Evolutionary conservation across 1,284 basidiomycete species (phyloP), one percentile per base, ranked within the genome.

Genomic region (Puccinia triticina): DNA sequence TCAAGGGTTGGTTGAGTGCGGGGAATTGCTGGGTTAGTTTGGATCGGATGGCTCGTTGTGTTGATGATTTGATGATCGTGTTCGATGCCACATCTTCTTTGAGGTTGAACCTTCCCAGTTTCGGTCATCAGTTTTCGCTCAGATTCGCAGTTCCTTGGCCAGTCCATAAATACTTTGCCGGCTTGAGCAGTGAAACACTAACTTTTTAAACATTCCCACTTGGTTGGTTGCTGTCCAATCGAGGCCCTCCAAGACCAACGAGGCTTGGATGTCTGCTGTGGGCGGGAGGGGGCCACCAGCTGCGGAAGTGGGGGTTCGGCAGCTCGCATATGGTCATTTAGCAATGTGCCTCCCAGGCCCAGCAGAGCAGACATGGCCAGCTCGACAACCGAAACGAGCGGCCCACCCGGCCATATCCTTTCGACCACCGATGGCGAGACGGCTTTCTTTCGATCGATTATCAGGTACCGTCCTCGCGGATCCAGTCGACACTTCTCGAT

Each of bases 41-140:
- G 48, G 91, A 88, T 76, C 97, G 92, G 87, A 98, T 95, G 84
- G 91, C 91, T 86, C 97, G 90, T 87, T 98, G 96, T 11, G 95
- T 92, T 12, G 95, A 98, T 43, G 94, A 93, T 88, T 99, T 99
- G 84, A 98, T 91, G 80, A 93, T 93, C n/a, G 95, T 96, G 85
- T 96, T 94, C 34, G 93, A 92, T 57, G 94, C 90, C 84, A 99
- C 91, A 87, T 99, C 96, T 50, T 92, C 92, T 83, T 94, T 92
- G 26, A 93, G 90, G 80, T 89, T 90, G 88, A 97, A 97, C 88
- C 95, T 96, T 32, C 46, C 37, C 21, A 66, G 26, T 46, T 43
- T n/a, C 23, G 21, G 40, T 46, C 23, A 43, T 76, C 18, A 61
- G 26, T 64, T 46, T 18, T 7, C 40, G 26, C 7, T 66, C 23